Evolutionary conservation across 2,329 filamentous ascomycete genomes (phyloP), one percentile per base, ranked within the genome.

Genomic region (Leptographium procerum): DNA sequence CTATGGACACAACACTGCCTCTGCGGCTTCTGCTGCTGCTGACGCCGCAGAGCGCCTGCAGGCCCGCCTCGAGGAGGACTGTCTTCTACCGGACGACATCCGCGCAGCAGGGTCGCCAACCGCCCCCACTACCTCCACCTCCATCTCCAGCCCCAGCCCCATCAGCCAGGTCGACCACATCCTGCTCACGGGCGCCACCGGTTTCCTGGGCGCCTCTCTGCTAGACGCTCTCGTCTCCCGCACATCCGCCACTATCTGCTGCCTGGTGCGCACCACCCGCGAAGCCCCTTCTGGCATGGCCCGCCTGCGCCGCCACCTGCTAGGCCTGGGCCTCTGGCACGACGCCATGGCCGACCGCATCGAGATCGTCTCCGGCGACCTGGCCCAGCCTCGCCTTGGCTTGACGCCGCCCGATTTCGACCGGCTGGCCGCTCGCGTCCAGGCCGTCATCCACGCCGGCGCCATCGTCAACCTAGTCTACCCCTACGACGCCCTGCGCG

Each of bases 381-480:
- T 92, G 50, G 82, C 86, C 7, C 78, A 84, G 40, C 83, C 82
- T 65, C 79, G 82, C 1, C 78, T 92, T 19, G 88, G 88, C 56
- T 78, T 91, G 24, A 77, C 83, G 0, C 78, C 81, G 0, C 81
- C 86, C 14, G 76, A 74, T 0, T 91, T 89, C 64, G 78, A 85
- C 28, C 77, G 84, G 31, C 75, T 91, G 9, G 84, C 84, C 1
- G 70, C 74, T 13, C 80, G 83, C 8, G 77, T 89, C 1, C 77
- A 91, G 61, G 87, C 90, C 40, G 86, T 92, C 59, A 77, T 91
- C 1, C 88, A 92, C 67, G 85, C 87, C 40, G 88, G 84, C 29
- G 88, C 88, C 6, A 88, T 85, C 0, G 88, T 92, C 66, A 90
- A 90, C 67, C 74, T 92, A 54, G 87, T 92, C 0, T 91, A 92